Percentiles rank a stretch among this genome's conserved stretches.
phyloP scores from a whole-genome alignment of 306 rosid genomes.

The Lagenaria siceraria region DNA sequence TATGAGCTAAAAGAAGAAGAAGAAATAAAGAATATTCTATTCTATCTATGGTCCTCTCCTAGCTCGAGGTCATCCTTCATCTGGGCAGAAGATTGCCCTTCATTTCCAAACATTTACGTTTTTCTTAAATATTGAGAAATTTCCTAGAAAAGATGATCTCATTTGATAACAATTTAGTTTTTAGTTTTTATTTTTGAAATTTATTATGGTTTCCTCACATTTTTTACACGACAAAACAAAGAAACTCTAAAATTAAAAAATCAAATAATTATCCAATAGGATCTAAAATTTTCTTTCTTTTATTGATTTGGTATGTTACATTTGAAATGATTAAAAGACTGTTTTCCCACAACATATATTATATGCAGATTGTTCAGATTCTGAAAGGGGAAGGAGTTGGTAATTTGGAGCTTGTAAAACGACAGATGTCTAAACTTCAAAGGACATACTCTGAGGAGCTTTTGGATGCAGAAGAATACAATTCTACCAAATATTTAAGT shows the following conservation, averaged over 20 bases:
- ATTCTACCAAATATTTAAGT: constrained; percentile 53
- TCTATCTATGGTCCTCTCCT: not conserved
- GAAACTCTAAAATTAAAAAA: too few relatives aligned
- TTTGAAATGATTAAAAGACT: not conserved
- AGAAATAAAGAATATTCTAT: too few relatives aligned
- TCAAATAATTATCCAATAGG: too few relatives aligned
- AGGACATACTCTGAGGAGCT: constrained; percentile 77
- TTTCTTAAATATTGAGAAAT: not conserved
- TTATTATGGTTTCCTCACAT: too few relatives aligned
- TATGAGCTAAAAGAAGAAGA: not conserved
- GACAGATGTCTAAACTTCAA: constrained; percentile 41
- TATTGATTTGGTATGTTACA: not conserved
- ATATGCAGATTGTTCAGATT: constrained; percentile 42
- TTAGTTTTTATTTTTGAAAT: too few relatives aligned
- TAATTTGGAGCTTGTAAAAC: constrained; percentile 16
- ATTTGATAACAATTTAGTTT: too few relatives aligned
- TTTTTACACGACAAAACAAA: too few relatives aligned
- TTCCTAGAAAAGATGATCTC: not conserved
- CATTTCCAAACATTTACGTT: not conserved
- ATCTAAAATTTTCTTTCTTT: too few relatives aligned
- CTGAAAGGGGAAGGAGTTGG: constrained; percentile 39
- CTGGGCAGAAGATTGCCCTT: not conserved
- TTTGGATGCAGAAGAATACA: constrained; percentile 71
- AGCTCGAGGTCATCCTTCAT: not conserved
- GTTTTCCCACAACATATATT: not conserved